Base-by-base conservation (phyloP, 2,329 filamentous ascomycete genomes). In the Cercospora sp. region DNA sequence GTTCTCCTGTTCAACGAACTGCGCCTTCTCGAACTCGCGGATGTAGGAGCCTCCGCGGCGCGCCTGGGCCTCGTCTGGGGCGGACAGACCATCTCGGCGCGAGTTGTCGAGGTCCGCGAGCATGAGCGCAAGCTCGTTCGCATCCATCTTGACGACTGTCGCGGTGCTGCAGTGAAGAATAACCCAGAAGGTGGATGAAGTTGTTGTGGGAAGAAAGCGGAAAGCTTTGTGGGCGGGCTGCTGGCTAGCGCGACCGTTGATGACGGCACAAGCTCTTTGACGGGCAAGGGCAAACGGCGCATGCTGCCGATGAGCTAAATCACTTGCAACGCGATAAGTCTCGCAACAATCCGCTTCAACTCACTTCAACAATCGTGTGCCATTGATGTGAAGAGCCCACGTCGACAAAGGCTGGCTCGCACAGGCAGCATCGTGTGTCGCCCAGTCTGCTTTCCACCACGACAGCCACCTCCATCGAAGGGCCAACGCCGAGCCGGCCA, bases 81-180 rank as follows among this genome's bases (percentile, higher is more conserved):
- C 70, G 3, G 73, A 73, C 4, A 74, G 34, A 8, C 59, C 8
- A 28, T 76, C 74, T 10, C 73, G 73, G 21, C 73, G 73, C 1
- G 13, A 43, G 24, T 49, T 28, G 65, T 73, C 73, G 16, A 76
- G 69, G 49, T 76, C 74, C n/a, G 68, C 69, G 55, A 74, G 49
- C 74, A 76, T 76, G 6, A 28, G 45, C 30, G 69, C 70, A 21
- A 69, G 67, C 8, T 70, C 69, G 53, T 43, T 37, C 26, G 62
- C 34, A 10, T 64, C 51, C 62, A 64, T 64, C 12, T 58, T 58
- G 53, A 18, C 45, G 21, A 5, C 1, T 6, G 9, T 1, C 45
- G 45, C 45, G 7, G 45, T 5, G 45, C 6, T 2, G 45, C 21
- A 21, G 7, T 13, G 45, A 51, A 24, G 21, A 51, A 51, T 51